Percentiles rank a stretch among this genome's conserved stretches.
These are phyloP conservation scores for Thelonectria discophora DNA, from an alignment of 2,329 filamentous ascomycete genomes.

Conservation along the genomic window DNA sequence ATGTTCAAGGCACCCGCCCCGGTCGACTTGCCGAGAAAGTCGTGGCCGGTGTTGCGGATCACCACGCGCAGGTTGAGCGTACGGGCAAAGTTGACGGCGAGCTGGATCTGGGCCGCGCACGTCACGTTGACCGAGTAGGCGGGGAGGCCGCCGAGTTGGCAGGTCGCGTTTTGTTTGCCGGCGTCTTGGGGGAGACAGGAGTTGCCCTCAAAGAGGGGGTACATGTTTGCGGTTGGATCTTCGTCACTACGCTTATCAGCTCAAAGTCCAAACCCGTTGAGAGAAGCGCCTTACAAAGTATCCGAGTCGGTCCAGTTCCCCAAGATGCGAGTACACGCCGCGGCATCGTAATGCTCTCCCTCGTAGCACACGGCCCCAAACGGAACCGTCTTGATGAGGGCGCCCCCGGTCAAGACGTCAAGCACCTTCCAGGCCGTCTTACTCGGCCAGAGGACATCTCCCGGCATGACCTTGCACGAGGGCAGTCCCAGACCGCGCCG, in stretches of 20 bases:
- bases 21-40: conserved; percentile 47
- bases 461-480: conserved; percentile 46
- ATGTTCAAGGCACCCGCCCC: conserved; percentile 50
- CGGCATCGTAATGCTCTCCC: conserved; percentile 40
- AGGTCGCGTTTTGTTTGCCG: conserved; percentile 29
- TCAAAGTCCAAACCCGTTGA: neutral
- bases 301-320: conserved; percentile 40
- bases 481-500: neutral
- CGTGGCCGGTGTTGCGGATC: conserved; percentile 47
- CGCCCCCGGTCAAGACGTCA: conserved; percentile 44
- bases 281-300: neutral
- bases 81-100: conserved; percentile 49
- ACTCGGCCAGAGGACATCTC: conserved; percentile 44
- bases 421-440: conserved; percentile 45
- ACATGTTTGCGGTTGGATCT: conserved; percentile 41
- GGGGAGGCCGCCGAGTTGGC: conserved; percentile 55
- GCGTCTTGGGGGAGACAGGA: neutral
- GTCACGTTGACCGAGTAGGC: conserved; percentile 50
- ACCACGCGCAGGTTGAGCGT: conserved; percentile 50
- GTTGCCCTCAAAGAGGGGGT: conserved; percentile 49
- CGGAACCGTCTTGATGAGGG: conserved; percentile 45
- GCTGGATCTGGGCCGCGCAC: conserved; percentile 42
- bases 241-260: conserved; percentile 26
- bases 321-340: conserved; percentile 39
- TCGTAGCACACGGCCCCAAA: conserved; percentile 45